Percentiles rank a stretch among this genome's conserved stretches.
Conservation (phyloP, 2,329 filamentous ascomycete species). For the Magnaporthiopsis rhizophila region DNA sequence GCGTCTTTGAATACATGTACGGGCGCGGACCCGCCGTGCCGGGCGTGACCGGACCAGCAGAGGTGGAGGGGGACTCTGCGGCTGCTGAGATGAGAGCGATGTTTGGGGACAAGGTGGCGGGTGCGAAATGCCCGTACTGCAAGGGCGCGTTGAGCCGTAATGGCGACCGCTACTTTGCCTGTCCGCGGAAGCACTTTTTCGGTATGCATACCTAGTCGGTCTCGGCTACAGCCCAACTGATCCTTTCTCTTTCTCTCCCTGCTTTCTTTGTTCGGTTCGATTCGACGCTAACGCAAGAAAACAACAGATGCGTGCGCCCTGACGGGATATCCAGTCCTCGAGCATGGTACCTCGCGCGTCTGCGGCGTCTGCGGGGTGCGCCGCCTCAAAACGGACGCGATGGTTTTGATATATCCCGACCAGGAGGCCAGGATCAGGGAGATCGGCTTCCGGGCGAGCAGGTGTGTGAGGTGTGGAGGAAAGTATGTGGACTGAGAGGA, state of each 20-base stretch:
- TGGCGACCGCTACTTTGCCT: slow-evolving; percentile 14
- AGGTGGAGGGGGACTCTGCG: slow-evolving; percentile 3
- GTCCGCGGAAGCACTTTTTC: slow-evolving; percentile 29
- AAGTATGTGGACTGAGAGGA: slow-evolving; percentile 24
- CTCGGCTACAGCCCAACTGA: not conserved
- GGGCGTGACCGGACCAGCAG: slow-evolving; percentile 24
- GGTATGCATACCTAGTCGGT: slow-evolving; percentile 15
- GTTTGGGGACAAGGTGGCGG: slow-evolving; percentile 17
- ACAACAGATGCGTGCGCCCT: slow-evolving; percentile 41
- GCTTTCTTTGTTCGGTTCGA: not conserved
- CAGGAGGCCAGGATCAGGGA: slow-evolving; percentile 13
- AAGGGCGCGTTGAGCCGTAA: slow-evolving; percentile 14
- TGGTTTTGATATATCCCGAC: slow-evolving; percentile 23
- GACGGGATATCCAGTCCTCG: slow-evolving; percentile 45
- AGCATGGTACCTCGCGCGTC: slow-evolving; percentile 42
- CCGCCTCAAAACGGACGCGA: slow-evolving; percentile 36
- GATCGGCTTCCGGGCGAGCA: slow-evolving; percentile 15
- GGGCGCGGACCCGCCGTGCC: slow-evolving; percentile 39
- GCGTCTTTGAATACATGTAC: slow-evolving; percentile 53
- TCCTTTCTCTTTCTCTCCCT: not conserved
- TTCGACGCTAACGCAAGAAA: too few species aligned
- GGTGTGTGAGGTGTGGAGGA: slow-evolving; percentile 26
- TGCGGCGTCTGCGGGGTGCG: slow-evolving; percentile 48
- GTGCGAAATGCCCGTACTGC: slow-evolving; percentile 39
- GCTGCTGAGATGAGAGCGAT: slow-evolving; percentile 8